Base-by-base conservation (phyloP, 176 grass and related monocot genomes). In the Juncus inflexus region DNA sequence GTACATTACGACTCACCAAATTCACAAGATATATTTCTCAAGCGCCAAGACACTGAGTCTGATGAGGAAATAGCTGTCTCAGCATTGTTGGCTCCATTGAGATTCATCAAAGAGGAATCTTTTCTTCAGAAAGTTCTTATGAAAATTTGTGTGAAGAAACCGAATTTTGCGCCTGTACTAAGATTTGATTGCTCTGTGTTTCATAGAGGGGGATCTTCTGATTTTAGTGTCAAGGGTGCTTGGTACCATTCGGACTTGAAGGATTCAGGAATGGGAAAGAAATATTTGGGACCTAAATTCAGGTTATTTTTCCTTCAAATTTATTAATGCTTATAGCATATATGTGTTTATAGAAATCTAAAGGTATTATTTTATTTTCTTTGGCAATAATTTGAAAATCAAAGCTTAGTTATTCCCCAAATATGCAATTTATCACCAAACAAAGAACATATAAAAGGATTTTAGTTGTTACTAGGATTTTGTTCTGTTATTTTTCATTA, bases 101-200 rank as follows among this genome's bases (percentile, higher is more conserved):
- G 5, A 35, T 87, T 80, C 14, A 40, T 35, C 1, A 78, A 15
- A 12, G 52, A 70, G 5, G 81, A 73, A 1, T 38, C 78, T 9
- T 45, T 81, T 45, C 76, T 64, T 4, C 80, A 74, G 62, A 69
- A 58, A 9, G 73, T 72, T 36, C 67, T 74, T 47, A 83, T 95
- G 81, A 95, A 87, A 77, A 81, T 95, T 6, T 95, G 82, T 66
- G 52, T 95, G 73, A 78, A 66, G 9, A 95, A 76, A 82, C 63
- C 72, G 40, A 61, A 70, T 4, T 40, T 40, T 11, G 14, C 50
- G 50, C 78, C 90, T 1, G 83, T 90, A 15, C 59, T 95, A 75
- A 81, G 55, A n/a, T 95, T 90, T 61, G 10, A 63, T 61, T 15
- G 16, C 16, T 43, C 9, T 12, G 14, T 7, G 6, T 58, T 37